Percentiles rank a stretch among this genome's conserved stretches.
Evolutionary conservation across 148 eudicot species (phyloP).

Genomic region (Cornus controversa): DNA sequence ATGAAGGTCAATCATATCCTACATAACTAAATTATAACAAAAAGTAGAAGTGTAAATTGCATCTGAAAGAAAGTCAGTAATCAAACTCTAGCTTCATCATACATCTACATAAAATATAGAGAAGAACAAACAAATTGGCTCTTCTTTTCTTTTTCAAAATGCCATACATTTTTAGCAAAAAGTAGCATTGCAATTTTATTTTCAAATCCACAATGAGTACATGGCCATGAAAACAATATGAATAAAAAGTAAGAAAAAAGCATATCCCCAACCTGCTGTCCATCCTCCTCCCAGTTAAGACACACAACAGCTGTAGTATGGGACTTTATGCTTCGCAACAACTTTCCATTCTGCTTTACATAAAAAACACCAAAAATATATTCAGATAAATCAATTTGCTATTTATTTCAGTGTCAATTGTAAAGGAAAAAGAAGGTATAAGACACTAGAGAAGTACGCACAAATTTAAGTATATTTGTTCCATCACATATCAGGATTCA

Average conservation of each 20-base stretch:
- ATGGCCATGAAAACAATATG: neutral
- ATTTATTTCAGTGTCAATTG: neutral
- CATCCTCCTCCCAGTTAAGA: conserved; percentile 90
- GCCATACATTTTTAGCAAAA: neutral
- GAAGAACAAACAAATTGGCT: too few relatives aligned
- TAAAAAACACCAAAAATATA: neutral
- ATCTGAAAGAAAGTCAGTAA: neutral
- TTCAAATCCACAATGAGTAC: neutral
- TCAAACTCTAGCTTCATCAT: neutral
- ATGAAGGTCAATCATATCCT: neutral
- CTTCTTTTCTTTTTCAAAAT: neutral
- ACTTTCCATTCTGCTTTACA: conserved; percentile 76
- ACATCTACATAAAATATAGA: neutral
- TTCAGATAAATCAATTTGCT: neutral
- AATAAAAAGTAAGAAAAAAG: conserved; percentile 6
- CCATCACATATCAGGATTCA: conserved; percentile 1
- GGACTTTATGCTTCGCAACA: conserved; percentile 71
- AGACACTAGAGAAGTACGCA: neutral
- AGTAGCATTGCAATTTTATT: neutral
- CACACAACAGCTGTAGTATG: conserved; percentile 76
- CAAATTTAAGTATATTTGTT: neutral
- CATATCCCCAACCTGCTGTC: conserved; percentile 40
- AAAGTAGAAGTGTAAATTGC: neutral
- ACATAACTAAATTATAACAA: neutral
- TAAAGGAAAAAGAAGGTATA: neutral